A percentile compares a stretch with the other conserved stretches of the same genome.
phyloP scores from a whole-genome alignment of 768 basidiomycete species.

The Suillus subaureus region DNA sequence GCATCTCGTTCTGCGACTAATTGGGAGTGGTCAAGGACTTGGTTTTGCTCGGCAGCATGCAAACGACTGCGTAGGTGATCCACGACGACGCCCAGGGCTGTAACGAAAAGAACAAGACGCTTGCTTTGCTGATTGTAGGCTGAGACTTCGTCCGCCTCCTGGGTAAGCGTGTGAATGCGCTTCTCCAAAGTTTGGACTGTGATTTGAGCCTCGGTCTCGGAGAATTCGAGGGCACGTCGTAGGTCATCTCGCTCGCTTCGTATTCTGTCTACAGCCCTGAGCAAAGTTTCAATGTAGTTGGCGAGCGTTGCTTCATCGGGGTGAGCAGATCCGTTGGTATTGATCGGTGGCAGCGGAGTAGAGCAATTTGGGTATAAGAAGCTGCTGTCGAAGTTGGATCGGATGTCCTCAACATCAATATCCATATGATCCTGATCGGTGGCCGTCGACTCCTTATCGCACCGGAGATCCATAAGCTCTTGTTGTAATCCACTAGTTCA shows the following conservation, averaged over 20 bases:
- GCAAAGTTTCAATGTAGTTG: slow-evolving; percentile 53
- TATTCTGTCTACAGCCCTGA: slow-evolving; percentile 66
- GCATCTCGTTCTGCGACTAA: slow-evolving; percentile 18
- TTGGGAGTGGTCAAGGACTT: slow-evolving; percentile 15
- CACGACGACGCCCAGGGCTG: slow-evolving; percentile 43
- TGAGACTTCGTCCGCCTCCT: slow-evolving; percentile 15
- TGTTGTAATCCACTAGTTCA: slow-evolving; percentile 22
- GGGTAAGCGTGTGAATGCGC: slow-evolving; percentile 41
- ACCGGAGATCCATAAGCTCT: slow-evolving; percentile 17
- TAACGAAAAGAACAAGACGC: slow-evolving; percentile 35
- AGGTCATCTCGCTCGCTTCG: slow-evolving; percentile 67
- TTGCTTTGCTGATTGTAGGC: slow-evolving; percentile 20
- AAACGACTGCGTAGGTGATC: slow-evolving; percentile 36
- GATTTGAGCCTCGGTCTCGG: slow-evolving; percentile 67
- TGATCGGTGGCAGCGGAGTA: slow-evolving; percentile 5
- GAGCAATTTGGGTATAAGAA: slow-evolving; percentile 4
- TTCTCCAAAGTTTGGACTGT: slow-evolving; percentile 59
- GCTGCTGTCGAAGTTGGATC: slow-evolving; percentile 7
- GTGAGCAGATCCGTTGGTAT: slow-evolving; percentile 9
- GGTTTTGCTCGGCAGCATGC: slow-evolving; percentile 15
- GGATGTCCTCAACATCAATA: slow-evolving; percentile 4
- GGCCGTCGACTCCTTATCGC: not conserved
- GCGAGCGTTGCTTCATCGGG: slow-evolving; percentile 31
- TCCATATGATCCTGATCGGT: slow-evolving; percentile 7
- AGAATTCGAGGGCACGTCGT: slow-evolving; percentile 65